These are phyloP conservation scores for Conidiobolus incongruus DNA, from an alignment of 371 early-diverging fungal species.

Conservation along the genomic window DNA sequence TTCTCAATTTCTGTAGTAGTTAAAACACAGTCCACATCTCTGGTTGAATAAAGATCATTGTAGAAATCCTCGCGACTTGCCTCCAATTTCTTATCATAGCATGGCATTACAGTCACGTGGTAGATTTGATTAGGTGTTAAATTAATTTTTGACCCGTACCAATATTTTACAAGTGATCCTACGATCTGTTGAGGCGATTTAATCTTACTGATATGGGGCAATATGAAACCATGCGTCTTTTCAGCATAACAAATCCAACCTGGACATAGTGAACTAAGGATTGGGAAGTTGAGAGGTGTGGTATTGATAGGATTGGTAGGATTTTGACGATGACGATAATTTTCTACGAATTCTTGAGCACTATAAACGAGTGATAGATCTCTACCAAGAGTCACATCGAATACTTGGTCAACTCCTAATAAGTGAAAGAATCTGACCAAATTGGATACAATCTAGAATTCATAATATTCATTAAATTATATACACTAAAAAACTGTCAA, in stretches of 20 bases:
- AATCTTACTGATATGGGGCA: conserved; percentile 60
- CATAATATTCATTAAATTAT: conserved; percentile 1
- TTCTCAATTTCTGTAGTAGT: conserved; percentile 66
- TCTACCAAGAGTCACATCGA: conserved; percentile 70
- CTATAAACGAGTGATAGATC: conserved; percentile 65
- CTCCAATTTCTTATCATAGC: conserved; percentile 96
- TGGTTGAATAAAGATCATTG: conserved; percentile 40
- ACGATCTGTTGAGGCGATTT: conserved; percentile 92
- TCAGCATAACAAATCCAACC: conserved; percentile 97
- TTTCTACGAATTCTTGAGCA: conserved; percentile 70
- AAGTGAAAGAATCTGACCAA: conserved; percentile 35
- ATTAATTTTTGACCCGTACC: conserved; percentile 36
- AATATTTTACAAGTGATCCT: conserved; percentile 75
- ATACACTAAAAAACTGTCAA: conserved; percentile 6
- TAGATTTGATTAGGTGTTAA: conserved; percentile 48
- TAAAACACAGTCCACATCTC: conserved; percentile 90
- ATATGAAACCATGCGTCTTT: conserved; percentile 73
- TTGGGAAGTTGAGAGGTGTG: conserved; percentile 11
- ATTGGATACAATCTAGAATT: conserved; percentile 7
- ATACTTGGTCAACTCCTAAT: conserved; percentile 63
- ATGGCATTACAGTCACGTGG: conserved; percentile 90
- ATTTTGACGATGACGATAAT: conserved; percentile 15
- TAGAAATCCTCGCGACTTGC: conserved; percentile 83
- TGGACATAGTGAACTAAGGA: conserved; percentile 21
- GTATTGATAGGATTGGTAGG: conserved; percentile 5